phyloP scores from a whole-genome alignment of 1,284 basidiomycete genomes.

The Moesziomyces parantarcticus region DNA sequence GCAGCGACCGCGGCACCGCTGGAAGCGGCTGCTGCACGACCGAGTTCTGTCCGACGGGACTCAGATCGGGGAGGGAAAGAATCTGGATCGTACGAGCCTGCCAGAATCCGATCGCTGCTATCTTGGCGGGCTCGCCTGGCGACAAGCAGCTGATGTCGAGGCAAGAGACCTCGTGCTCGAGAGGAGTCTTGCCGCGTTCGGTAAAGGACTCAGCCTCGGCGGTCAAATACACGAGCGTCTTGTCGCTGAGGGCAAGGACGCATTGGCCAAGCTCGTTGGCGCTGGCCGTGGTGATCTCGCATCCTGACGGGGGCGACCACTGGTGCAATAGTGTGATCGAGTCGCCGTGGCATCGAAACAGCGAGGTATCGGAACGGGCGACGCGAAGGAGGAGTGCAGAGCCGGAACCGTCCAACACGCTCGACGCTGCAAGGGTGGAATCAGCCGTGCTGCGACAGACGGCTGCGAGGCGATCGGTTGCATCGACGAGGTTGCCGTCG shows the following conservation, averaged over 20 bases:
- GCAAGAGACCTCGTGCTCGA: constrained; percentile 63
- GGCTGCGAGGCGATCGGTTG: constrained; percentile 17
- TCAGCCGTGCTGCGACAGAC: constrained; percentile 8
- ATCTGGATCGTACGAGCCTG: constrained; percentile 76
- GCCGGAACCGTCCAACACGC: constrained; percentile 1
- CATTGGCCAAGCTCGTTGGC: constrained; percentile 76
- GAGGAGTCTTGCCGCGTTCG: constrained; percentile 7
- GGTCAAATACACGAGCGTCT: constrained; percentile 73
- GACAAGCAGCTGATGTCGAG: constrained; percentile 65
- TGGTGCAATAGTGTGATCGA: constrained; percentile 2
- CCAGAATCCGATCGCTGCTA: constrained; percentile 82
- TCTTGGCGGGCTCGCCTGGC: constrained; percentile 15
- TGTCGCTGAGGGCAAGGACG: constrained; percentile 76
- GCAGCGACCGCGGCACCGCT: constrained; percentile 75
- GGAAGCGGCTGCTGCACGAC: constrained; percentile 22
- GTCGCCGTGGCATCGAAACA: constrained; percentile 16
- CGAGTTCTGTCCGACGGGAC: constrained; percentile 53
- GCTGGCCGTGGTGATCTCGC: constrained; percentile 28
- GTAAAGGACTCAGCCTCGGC: constrained; percentile 69
- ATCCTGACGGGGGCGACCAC: constrained; percentile 19
- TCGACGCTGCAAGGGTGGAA: constrained; percentile 21
- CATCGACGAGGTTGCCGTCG: constrained; percentile 32
- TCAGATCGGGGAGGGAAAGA: constrained; percentile 72
- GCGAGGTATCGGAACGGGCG: constrained; percentile 9
- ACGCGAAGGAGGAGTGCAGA: constrained; percentile 15